Conservation (phyloP, 1,284 basidiomycete species). For the Naganishia sp. region DNA sequence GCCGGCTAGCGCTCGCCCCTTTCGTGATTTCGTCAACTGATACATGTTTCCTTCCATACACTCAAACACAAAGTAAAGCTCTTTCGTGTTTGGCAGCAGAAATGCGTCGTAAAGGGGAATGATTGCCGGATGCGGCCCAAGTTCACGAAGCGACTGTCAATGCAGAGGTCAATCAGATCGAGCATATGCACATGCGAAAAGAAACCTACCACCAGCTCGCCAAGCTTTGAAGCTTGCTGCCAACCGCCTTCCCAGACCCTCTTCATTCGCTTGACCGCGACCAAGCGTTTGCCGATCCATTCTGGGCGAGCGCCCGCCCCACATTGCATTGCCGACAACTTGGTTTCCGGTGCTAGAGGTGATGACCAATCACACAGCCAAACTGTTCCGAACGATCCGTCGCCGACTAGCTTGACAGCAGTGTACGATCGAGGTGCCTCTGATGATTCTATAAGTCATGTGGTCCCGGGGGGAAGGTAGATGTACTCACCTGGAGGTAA, state of each 20-base stretch:
- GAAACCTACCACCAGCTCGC: conserved; percentile 83
- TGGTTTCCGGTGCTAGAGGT: conserved; percentile 81
- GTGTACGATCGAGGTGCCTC: conserved; percentile 56
- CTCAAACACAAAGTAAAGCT: conserved; percentile 99
- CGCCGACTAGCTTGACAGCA: conserved; percentile 82
- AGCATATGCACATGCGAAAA: not conserved
- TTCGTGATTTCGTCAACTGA: conserved; percentile 96
- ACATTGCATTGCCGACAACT: conserved; percentile 87
- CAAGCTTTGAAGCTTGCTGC: conserved; percentile 92
- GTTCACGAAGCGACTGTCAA: conserved; percentile 85
- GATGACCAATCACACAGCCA: conserved; percentile 99
- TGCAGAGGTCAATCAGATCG: too few species aligned
- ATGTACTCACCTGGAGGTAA: conserved; percentile 31
- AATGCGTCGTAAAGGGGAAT: conserved; percentile 99
- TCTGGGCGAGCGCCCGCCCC: conserved; percentile 76
- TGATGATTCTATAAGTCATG: conserved; percentile 24
- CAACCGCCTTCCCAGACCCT: conserved; percentile 95
- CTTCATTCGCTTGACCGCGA: conserved; percentile 98
- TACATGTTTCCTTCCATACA: conserved; percentile 99
- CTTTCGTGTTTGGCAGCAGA: conserved; percentile 85
- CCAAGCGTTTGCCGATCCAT: conserved; percentile 90
- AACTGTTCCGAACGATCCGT: conserved; percentile 96
- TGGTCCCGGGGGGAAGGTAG: not conserved
- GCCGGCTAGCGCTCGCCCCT: conserved; percentile 87
- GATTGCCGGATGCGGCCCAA: conserved; percentile 93